phyloP scores from a whole-genome alignment of 345 rosid genomes.

The Rubroshorea leprosula region DNA sequence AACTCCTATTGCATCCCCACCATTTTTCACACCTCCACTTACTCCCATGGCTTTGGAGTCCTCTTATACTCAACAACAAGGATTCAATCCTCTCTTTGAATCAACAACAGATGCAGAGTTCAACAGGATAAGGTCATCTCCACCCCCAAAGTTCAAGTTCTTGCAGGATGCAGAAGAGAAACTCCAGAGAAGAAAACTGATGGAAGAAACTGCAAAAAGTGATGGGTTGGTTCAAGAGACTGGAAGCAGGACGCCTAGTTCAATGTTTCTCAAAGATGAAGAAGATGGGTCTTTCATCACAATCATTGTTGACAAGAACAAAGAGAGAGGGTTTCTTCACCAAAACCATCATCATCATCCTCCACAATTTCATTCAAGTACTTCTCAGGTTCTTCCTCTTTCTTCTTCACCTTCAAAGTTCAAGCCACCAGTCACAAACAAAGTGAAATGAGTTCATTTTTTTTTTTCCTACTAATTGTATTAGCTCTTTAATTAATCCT shows the following conservation, averaged over 20 bases:
- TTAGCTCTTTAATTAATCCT: slow-evolving; percentile 2
- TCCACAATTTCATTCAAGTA: slow-evolving; percentile 22
- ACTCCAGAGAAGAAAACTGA: slow-evolving; percentile 32
- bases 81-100: slow-evolving; percentile 52
- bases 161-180: slow-evolving; percentile 95
- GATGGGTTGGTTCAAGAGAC: no score
- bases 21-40: slow-evolving; percentile 78
- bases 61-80: slow-evolving; percentile 22
- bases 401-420: slow-evolving; percentile 34
- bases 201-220: slow-evolving; percentile 29
- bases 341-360: slow-evolving; percentile 18
- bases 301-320: slow-evolving; percentile 42
- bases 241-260: no score
- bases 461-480: slow-evolving; percentile 15
- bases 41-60: slow-evolving; percentile 61
- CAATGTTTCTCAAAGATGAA: no score
- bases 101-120: slow-evolving; percentile 71
- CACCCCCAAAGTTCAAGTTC: slow-evolving; percentile 89
- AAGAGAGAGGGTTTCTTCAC: slow-evolving; percentile 28
- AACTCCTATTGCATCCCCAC: slow-evolving; percentile 89
- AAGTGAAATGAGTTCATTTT: slow-evolving; percentile 14
- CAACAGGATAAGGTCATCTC: slow-evolving; percentile 63
- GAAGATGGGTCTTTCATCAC: slow-evolving; percentile 53
- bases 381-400: slow-evolving; percentile 16
- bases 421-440: slow-evolving; percentile 25